phyloP scores from a whole-genome alignment of 768 basidiomycete genomes.

The Boletales sp. region DNA sequence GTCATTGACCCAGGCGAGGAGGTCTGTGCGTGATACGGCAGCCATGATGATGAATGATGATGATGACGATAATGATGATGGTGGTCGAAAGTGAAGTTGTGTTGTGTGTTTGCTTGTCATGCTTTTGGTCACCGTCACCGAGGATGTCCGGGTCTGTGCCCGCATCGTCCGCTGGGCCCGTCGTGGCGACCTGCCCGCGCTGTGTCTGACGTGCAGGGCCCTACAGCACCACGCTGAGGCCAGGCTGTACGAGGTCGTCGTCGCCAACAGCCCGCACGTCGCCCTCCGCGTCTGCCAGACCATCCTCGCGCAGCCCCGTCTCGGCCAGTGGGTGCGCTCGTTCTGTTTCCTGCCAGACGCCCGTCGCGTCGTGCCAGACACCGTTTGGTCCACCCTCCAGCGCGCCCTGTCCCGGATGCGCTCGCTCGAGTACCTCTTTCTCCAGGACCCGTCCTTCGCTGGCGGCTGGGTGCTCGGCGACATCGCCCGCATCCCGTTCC shows the following conservation, averaged over 20 bases:
- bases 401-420: slow-evolving; percentile 40
- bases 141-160: slow-evolving; percentile 39
- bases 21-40: slow-evolving; percentile 75
- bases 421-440: slow-evolving; percentile 41
- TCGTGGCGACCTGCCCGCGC: slow-evolving; percentile 37
- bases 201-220: slow-evolving; percentile 44
- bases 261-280: slow-evolving; percentile 35
- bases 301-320: slow-evolving; percentile 31
- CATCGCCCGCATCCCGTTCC: slow-evolving; percentile 37
- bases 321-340: slow-evolving; percentile 40
- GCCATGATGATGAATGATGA: slow-evolving; percentile 40
- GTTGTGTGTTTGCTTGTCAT: no score
- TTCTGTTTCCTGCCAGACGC: slow-evolving; percentile 40
- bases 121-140: slow-evolving; percentile 16
- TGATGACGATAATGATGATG: no score
- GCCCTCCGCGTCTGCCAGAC: slow-evolving; percentile 38
- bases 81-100: background rate
- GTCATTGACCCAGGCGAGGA: slow-evolving; percentile 92
- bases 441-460: slow-evolving; percentile 31
- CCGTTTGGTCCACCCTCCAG: slow-evolving; percentile 46
- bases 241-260: slow-evolving; percentile 41
- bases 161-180: slow-evolving; percentile 38
- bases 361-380: slow-evolving; percentile 20
- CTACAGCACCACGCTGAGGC: slow-evolving; percentile 48
- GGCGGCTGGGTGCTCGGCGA: slow-evolving; percentile 28